Base-by-base conservation (phyloP, 805 yeast species). In the Candida nitratophila region DNA sequence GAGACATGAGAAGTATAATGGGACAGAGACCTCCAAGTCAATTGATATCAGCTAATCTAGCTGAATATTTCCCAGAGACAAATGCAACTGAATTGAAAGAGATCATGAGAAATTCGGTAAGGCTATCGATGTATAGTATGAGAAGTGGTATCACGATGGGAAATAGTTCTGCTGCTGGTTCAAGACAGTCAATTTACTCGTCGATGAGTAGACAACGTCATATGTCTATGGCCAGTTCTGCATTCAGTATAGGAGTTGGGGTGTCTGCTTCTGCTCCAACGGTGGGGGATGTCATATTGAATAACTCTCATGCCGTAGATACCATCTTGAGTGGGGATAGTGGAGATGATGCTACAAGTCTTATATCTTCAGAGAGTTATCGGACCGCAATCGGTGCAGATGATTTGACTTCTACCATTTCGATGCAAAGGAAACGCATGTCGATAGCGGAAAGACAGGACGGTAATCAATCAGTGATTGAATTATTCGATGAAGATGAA, bases 1-100 rank as follows among this genome's bases (percentile, higher is more conserved):
- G 16, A 15, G 30, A 27, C 5, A 34, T 74, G 53, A 69, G 77
- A 45, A 71, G 68, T 44, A 74, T 86, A 47, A 82, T 83, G 61
- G 95, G 95, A 21, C 96, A 87, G 61, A 73, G 99, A 56, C 99
- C 99, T 7, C 90, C 98, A 1, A 82, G 93, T 47, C 95, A 88
- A 57, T 74, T 90, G 53, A 93, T 91, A 48, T 86, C 97, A 1
- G 81, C 90, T 2, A 88, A 91, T 56, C 68, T 91, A 50, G 83
- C 89, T 2, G 96, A 90, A 50, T 91, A 86, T 61, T 93, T 93
- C 70, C 99, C 99, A 0, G 83, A 81, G 34, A 81, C 95, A 0
- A 81, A 78, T 21, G 76, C 79, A 42, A 71, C 74, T 38, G 83
- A 83, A 45, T 71, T 93, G 49, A 84, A 84, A 48, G 81, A 83